Evolutionary conservation across 2,329 filamentous ascomycete genomes (phyloP), one percentile per base, ranked within the genome.

Genomic region (Cryoendolithus antarcticus): DNA sequence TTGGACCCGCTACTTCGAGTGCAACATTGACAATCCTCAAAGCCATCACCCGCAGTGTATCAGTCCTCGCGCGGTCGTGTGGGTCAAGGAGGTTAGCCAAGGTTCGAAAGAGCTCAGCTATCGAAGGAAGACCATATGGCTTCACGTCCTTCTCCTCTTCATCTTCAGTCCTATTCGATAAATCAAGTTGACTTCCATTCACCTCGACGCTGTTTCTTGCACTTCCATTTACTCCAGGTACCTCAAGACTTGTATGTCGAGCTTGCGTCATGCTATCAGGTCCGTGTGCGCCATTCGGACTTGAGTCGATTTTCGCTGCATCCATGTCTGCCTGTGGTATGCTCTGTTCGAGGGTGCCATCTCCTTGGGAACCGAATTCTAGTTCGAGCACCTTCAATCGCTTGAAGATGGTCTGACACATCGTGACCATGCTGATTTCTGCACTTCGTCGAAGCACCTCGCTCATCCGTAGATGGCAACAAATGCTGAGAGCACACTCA

Each of bases 381-480:
- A 83, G 72, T 52, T 93, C 85, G 6, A 96, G 67, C 47, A 88
- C 79, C 60, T 93, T 94, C 38, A 98, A 66, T 44, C 93, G 80
- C 60, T 88, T 83, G 58, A 98, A 98, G 53, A 98, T 94, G 48
- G 94, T 86, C 63, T 98, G 91, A 57, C 91, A 96, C 91, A 98
- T 98, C 49, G 86, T 85, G 34, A 96, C 85, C 88, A 98, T 95
- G 39, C 86, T 82, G 55, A 93, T 91, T 62, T 98, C 91, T 2
- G 91, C 91, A 12, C 88, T 93, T 47, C 88, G 75, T 47, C 89
- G 77, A 39, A 98, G 67, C 3, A 96, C 78, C 52, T 95, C 88
- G 7, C 88, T 95, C 44, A 96, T 78, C 40, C 89, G 77, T 40
- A 84, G 77, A 56, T 96, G 88, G 47, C 89, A 98, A 67, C 91